Evolutionary conservation across 768 basidiomycete genomes (phyloP).

Genomic region (Dioszegia hungarica): DNA sequence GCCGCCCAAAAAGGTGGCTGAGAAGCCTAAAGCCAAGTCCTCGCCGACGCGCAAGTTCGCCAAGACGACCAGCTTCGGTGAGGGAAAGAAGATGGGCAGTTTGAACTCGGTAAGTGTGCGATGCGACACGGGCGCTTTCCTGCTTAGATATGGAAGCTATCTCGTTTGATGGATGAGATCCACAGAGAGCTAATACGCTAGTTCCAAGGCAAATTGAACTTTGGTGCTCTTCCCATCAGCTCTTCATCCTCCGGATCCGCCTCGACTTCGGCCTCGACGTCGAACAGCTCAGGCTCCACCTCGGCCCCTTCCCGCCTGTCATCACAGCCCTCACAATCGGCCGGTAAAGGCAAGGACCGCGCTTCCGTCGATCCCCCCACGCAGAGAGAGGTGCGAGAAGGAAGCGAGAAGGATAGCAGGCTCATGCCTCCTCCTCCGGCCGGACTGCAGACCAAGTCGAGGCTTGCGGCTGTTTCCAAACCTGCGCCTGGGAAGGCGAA

Average conservation of each 20-base stretch:
- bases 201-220: constrained; percentile 37
- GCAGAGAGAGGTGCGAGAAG: no score
- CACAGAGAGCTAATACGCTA: neutral
- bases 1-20: neutral
- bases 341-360: no score
- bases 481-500: neutral
- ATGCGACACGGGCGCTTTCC: no score
- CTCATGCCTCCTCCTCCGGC: constrained; percentile 35
- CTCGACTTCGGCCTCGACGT: constrained; percentile 7
- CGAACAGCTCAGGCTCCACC: neutral
- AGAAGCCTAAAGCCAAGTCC: constrained; percentile 1
- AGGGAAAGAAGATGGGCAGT: constrained; percentile 28
- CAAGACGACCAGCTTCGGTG: neutral
- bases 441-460: constrained; percentile 14
- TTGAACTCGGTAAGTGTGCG: constrained; percentile 36
- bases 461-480: neutral
- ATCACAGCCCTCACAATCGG: no score
- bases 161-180: no score
- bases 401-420: constrained; percentile 17
- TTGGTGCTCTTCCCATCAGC: constrained; percentile 15
- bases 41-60: neutral
- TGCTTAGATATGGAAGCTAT: no score
- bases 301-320: constrained; percentile 4
- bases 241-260: neutral
- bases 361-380: no score